Conservation (phyloP, 257 asterid genomes). For the Plantago ovata region DNA sequence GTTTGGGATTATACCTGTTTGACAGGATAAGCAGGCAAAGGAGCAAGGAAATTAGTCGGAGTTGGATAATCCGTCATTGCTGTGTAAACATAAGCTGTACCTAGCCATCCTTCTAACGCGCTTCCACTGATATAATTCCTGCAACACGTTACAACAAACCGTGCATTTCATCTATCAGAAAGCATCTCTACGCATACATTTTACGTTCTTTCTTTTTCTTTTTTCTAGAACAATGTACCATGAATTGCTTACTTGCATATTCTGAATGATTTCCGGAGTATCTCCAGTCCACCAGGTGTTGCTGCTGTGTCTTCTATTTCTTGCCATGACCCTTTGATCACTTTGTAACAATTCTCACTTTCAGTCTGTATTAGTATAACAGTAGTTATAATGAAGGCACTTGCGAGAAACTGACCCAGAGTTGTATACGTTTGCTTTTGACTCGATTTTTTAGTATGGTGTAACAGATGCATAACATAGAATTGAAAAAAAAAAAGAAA, state of each 20-base stretch:
- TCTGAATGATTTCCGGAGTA: constrained; percentile 60
- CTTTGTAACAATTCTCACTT: constrained; percentile 74
- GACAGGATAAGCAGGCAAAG: constrained; percentile 85
- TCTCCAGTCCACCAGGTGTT: constrained; percentile 52
- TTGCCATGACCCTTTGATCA: constrained; percentile 77
- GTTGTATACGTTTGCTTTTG: no score
- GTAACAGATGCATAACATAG: background rate
- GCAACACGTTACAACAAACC: background rate
- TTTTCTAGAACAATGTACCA: background rate
- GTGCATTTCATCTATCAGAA: background rate
- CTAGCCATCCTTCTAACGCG: constrained; percentile 48
- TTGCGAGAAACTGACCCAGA: background rate
- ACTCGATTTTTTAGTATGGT: no score
- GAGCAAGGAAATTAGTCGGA: constrained; percentile 70
- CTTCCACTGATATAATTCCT: constrained; percentile 51
- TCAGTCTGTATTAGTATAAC: constrained; percentile 50
- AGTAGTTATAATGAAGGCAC: no score
- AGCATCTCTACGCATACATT: background rate
- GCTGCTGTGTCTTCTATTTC: constrained; percentile 60
- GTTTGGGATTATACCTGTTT: constrained; percentile 45
- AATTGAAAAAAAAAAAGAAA: background rate
- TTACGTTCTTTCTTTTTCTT: background rate
- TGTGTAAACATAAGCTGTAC: constrained; percentile 56
- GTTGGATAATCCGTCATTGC: constrained; percentile 99
- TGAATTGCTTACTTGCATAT: constrained; percentile 65